Base-by-base conservation (phyloP, 441 rosid genomes). In the Raphanus hybrid region DNA sequence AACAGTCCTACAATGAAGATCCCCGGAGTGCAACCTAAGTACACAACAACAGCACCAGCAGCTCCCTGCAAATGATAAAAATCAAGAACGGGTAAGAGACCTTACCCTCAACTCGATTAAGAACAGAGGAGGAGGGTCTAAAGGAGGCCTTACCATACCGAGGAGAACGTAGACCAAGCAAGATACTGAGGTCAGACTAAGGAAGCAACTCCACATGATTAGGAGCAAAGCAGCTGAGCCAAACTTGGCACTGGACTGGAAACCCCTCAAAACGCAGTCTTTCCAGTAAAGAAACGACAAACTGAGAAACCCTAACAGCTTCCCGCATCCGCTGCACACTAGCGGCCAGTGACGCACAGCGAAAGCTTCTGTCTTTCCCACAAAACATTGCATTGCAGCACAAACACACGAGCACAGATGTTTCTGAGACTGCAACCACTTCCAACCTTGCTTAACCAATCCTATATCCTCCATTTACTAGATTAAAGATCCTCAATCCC, bases 161-260 rank as follows among this genome's bases (percentile, higher is more conserved):
- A 90, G 86, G 23, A 96, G 86, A 26, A 90, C 92, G 82, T 90
- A 92, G 69, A 88, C 75, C 86, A 94, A 80, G 86, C 98, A 92
- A 78, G 94, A 78, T 76, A 91, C 37, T 39, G 99, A 96, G 80
- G 98, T 92, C 70, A 96, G 86, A 78, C 96, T 92, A 67, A 96
- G 94, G 83, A 96, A 96, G 86, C 90, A 91, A 81, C 97, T 89
- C 99, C 99, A 96, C 91, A 93, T 91, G 69, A 96, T 96, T 67
- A 93, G 80, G 7, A 96, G 90, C 88, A 92, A 82, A 3, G 97
- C 87, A 60, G 98, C 97, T 2, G 98, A 90, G 77, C 98, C 97
- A 73, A 96, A 79, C 72, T 81, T 87, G 77, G 89, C 20, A 67
- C 85, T 67, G 10, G 98, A 96, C 34, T 82, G 87, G 69, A 83